Percentiles rank a stretch among this genome's conserved stretches.
Conservation (phyloP, 306 rosid species). For the Parietaria judaica region DNA sequence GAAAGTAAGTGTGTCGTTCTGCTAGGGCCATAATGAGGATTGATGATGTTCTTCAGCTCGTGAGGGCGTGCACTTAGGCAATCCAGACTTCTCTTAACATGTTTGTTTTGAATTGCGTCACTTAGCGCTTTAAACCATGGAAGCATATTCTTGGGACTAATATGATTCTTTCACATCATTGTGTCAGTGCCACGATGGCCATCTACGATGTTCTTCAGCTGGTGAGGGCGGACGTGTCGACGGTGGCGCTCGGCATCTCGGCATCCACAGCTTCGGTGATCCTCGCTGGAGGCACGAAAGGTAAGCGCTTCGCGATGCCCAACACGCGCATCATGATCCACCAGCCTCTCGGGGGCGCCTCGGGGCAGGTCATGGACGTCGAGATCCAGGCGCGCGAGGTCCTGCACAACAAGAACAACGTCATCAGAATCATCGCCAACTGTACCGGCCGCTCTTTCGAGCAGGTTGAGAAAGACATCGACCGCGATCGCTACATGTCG, state of each 20-base stretch:
- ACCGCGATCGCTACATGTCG: slow-evolving; percentile 82
- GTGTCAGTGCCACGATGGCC: slow-evolving; percentile 80
- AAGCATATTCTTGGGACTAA: slow-evolving; percentile 14
- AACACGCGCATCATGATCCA: slow-evolving; percentile 86
- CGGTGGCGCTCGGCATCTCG: slow-evolving; percentile 80
- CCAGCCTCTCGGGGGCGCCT: slow-evolving; percentile 97
- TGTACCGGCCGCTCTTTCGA: slow-evolving; percentile 75
- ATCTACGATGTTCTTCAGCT: slow-evolving; percentile 81
- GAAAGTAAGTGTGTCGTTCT: too few relatives aligned
- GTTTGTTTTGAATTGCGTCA: too few relatives aligned
- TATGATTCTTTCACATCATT: slow-evolving; percentile 13
- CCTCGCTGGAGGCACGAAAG: slow-evolving; percentile 92
- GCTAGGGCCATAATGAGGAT: too few relatives aligned
- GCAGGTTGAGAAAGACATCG: slow-evolving; percentile 80
- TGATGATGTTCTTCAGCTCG: too few relatives aligned
- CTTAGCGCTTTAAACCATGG: too few relatives aligned
- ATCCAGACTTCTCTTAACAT: too few relatives aligned
- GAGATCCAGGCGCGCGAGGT: slow-evolving; percentile 91
- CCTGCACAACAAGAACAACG: slow-evolving; percentile 63
- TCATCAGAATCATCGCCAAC: slow-evolving; percentile 55
- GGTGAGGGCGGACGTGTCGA: slow-evolving; percentile 96
- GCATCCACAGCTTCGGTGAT: slow-evolving; percentile 92
- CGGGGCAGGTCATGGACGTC: slow-evolving; percentile 92
- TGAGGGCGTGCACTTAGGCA: too few relatives aligned
- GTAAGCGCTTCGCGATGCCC: slow-evolving; percentile 97